These are phyloP conservation scores for Boletus tylopilopsis DNA, from an alignment of 768 basidiomycete genomes.

Conservation along the genomic window DNA sequence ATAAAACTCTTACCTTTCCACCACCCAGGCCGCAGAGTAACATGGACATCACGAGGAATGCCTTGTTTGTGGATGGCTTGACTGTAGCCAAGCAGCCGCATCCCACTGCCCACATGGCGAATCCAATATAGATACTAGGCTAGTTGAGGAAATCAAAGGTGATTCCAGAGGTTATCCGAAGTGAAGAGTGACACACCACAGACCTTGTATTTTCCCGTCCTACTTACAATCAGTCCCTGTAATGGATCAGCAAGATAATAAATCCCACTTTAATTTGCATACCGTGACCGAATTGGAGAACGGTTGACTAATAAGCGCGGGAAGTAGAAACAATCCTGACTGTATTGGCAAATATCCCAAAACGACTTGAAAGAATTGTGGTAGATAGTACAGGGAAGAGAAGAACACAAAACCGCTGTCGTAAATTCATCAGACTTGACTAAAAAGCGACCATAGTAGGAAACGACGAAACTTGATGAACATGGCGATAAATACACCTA, in stretches of 20 bases:
- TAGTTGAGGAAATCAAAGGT: background rate
- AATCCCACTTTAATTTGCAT: background rate
- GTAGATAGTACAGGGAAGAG: constrained; percentile 65
- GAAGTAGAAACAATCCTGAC: background rate
- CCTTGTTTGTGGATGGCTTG: background rate
- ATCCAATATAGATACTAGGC: background rate
- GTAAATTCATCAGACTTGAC: background rate
- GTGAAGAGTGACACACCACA: background rate
- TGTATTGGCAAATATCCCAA: constrained; percentile 36
- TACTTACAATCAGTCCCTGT: background rate
- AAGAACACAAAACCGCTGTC: constrained; percentile 55
- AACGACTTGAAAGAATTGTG: constrained; percentile 72
- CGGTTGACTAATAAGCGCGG: background rate
- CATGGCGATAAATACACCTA: constrained; percentile 65
- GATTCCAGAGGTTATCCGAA: background rate
- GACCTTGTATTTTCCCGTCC: background rate
- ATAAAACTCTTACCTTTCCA: background rate
- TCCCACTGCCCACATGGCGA: background rate
- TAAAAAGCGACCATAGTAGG: background rate
- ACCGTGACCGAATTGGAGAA: background rate
- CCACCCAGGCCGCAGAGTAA: background rate
- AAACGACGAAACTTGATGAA: constrained; percentile 52
- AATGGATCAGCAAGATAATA: background rate
- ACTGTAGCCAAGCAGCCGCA: background rate
- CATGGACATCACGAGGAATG: background rate